Evolutionary conservation across 176 grass and related monocot genomes (phyloP).

Genomic region (Avena sativa): DNA sequence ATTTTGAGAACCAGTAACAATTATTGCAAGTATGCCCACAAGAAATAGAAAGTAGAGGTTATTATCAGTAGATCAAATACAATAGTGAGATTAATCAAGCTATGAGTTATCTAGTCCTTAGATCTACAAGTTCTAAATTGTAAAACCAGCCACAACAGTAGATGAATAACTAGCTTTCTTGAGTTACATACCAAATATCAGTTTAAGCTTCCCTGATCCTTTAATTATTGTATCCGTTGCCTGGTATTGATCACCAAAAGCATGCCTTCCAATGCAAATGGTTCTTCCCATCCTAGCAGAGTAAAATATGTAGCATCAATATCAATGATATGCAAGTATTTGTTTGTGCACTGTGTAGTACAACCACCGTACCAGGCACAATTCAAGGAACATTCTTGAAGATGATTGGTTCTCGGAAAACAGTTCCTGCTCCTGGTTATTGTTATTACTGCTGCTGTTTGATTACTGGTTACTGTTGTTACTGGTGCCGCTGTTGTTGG

Average conservation of each 20-base stretch:
- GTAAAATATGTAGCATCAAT: conserved; percentile 30
- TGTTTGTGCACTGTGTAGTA: neutral
- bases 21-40: neutral
- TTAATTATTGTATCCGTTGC: conserved; percentile 74
- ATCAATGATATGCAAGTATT: neutral
- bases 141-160: conserved; percentile 26
- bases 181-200: conserved; percentile 71
- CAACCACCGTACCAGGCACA: conserved; percentile 59
- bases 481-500: too few species aligned
- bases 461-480: too few species aligned
- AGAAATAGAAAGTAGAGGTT: conserved; percentile 9
- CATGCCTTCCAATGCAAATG: conserved; percentile 86
- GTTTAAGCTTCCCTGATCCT: conserved; percentile 80
- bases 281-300: conserved; percentile 65
- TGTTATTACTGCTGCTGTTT: too few species aligned
- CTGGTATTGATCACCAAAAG: conserved; percentile 85
- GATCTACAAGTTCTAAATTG: conserved; percentile 9
- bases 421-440: conserved; percentile 53
- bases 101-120: neutral
- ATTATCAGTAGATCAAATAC: conserved; percentile 21
- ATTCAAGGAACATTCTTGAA: conserved; percentile 77
- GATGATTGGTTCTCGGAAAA: conserved; percentile 84
- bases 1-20: neutral
- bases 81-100: neutral
- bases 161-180: neutral